Conservation (phyloP, 176 grass and related monocot genomes). For the Bromus sterilis region DNA sequence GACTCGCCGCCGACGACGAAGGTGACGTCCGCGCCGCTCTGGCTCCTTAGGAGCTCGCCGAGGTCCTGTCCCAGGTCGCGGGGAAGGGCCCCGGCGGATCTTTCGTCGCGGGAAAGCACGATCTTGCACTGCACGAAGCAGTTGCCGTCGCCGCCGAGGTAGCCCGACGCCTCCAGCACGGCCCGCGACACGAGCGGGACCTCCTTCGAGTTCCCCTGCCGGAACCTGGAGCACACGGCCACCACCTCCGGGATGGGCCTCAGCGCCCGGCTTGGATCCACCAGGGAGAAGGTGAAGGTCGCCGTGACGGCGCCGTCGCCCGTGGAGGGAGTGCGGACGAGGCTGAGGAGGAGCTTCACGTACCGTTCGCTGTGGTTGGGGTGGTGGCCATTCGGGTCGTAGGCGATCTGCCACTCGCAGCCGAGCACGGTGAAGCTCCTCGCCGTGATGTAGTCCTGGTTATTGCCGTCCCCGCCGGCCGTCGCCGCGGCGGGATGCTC, state of each 20-base stretch:
- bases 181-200: not conserved
- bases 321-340: not conserved
- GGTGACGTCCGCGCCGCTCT: slow-evolving; percentile 9
- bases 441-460: not conserved
- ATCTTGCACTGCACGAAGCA: not conserved
- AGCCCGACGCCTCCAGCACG: not conserved
- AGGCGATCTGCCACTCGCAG: not conserved
- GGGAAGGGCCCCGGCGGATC: not conserved
- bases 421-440: not conserved
- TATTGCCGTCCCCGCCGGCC: not conserved
- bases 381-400: not conserved
- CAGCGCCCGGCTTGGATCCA: not conserved
- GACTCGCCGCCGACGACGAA: not conserved
- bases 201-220: not conserved
- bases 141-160: not conserved
- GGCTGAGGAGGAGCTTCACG: not conserved
- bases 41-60: not conserved
- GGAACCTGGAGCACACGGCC: not conserved
- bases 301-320: not conserved
- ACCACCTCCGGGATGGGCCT: not conserved
- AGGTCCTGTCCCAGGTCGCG: not conserved
- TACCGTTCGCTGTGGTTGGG: not conserved
- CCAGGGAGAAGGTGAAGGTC: not conserved
- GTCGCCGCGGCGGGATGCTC: not conserved
- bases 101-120: not conserved